These are phyloP conservation scores for Escovopsis sp. DNA, from an alignment of 2,329 filamentous ascomycete genomes.

Conservation along the genomic window DNA sequence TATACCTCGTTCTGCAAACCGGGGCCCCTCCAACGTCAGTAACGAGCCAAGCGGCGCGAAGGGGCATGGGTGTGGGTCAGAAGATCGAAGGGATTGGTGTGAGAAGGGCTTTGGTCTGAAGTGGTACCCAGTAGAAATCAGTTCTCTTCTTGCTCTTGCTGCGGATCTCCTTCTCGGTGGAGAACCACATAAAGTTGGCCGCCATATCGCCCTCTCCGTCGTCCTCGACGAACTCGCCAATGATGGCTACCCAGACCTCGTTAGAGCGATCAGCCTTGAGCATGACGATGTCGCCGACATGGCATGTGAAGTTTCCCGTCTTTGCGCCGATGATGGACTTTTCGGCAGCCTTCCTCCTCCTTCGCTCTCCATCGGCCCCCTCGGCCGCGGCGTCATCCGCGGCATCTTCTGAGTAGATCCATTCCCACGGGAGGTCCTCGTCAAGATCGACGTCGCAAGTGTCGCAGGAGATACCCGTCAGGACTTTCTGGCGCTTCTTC, in stretches of 20 bases:
- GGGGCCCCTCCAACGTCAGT: too few relatives aligned
- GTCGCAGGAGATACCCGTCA: slow-evolving; percentile 49
- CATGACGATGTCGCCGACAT: slow-evolving; percentile 68
- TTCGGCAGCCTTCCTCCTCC: slow-evolving; percentile 20
- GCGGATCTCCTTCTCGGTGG: slow-evolving; percentile 74
- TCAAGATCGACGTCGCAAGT: slow-evolving; percentile 82
- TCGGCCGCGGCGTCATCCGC: slow-evolving; percentile 10
- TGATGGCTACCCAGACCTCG: slow-evolving; percentile 84
- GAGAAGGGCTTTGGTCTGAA: background rate
- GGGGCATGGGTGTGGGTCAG: background rate
- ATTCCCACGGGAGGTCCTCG: slow-evolving; percentile 63
- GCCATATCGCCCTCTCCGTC: slow-evolving; percentile 54
- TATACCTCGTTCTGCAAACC: slow-evolving; percentile 67
- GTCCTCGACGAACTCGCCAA: slow-evolving; percentile 65
- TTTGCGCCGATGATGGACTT: slow-evolving; percentile 61
- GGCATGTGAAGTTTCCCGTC: slow-evolving; percentile 69
- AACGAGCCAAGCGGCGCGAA: too few relatives aligned
- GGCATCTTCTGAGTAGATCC: slow-evolving; percentile 42
- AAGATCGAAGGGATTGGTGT: background rate
- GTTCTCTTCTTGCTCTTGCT: slow-evolving; percentile 68
- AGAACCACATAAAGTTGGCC: slow-evolving; percentile 92
- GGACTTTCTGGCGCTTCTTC: slow-evolving; percentile 8
- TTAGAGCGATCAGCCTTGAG: slow-evolving; percentile 77
- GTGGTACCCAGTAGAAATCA: slow-evolving; percentile 55
- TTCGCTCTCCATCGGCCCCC: slow-evolving; percentile 17